These are phyloP conservation scores for Tetrahymena malaccensis DNA, from an alignment of 73 alveolate genomes.

Conservation along the genomic window DNA sequence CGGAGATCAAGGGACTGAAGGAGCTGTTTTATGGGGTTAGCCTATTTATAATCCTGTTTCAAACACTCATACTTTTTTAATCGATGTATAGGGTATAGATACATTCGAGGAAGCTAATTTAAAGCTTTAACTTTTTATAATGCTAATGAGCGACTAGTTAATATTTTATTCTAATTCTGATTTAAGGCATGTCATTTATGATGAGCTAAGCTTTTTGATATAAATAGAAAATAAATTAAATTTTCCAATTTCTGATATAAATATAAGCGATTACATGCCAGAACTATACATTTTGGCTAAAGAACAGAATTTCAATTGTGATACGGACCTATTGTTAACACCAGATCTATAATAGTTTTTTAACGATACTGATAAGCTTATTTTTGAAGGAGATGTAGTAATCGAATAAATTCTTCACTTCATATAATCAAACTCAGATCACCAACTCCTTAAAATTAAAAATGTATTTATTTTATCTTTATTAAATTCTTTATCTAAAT, in stretches of 20 bases:
- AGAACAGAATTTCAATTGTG: neutral
- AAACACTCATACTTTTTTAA: neutral
- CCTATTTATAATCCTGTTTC: neutral
- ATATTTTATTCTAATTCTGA: neutral
- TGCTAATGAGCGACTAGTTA: neutral
- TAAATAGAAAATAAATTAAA: neutral
- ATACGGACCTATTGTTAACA: neutral
- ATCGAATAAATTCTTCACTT: neutral
- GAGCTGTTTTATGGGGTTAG: neutral
- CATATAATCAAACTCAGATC: neutral
- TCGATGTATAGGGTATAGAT: neutral
- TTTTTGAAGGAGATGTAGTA: neutral
- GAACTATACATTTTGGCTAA: neutral
- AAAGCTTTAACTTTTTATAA: neutral
- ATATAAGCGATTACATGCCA: neutral
- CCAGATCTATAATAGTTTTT: neutral
- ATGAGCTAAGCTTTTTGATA: neutral
- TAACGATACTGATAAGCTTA: neutral
- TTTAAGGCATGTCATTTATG: neutral
- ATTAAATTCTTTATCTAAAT: neutral
- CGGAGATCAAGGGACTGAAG: neutral
- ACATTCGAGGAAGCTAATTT: neutral
- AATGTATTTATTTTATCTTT: neutral
- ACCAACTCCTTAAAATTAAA: neutral
- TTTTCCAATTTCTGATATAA: neutral